phyloP scores from a whole-genome alignment of 2,329 filamentous ascomycete genomes.

The Ilyonectria robusta region DNA sequence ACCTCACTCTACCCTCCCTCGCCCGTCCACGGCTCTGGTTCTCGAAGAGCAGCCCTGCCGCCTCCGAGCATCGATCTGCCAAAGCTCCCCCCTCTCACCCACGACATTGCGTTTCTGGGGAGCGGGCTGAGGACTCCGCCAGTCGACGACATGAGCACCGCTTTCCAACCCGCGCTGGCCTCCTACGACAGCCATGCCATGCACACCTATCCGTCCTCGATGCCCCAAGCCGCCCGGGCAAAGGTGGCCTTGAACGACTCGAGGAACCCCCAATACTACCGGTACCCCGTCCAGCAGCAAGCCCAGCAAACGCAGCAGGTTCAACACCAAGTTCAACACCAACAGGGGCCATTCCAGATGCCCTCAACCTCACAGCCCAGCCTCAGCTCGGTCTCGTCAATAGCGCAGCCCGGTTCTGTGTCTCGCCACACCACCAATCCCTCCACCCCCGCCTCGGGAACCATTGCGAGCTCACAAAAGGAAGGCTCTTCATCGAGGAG shows the following conservation, averaged over 20 bases:
- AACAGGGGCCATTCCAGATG: constrained; percentile 29
- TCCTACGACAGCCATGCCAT: constrained; percentile 63
- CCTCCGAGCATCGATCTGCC: constrained; percentile 38
- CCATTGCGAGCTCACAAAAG: constrained; percentile 44
- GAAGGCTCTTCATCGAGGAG: constrained; percentile 53
- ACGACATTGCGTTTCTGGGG: constrained; percentile 39
- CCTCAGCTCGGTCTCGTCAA: constrained; percentile 38
- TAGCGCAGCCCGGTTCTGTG: constrained; percentile 32
- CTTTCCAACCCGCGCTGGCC: constrained; percentile 64
- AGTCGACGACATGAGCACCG: constrained; percentile 66
- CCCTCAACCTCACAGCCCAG: constrained; percentile 32
- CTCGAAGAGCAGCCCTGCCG: constrained; percentile 37
- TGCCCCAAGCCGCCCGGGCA: constrained; percentile 53
- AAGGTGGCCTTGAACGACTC: constrained; percentile 53
- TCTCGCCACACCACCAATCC: constrained; percentile 53
- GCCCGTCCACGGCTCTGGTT: constrained; percentile 38
- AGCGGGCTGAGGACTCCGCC: constrained; percentile 66
- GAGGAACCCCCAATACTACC: constrained; percentile 50
- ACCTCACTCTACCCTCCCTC: constrained; percentile 43
- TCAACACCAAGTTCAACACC: constrained; percentile 29
- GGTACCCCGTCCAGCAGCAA: constrained; percentile 48
- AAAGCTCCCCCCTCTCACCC: constrained; percentile 41
- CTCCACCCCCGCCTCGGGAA: constrained; percentile 55
- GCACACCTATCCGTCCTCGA: constrained; percentile 55
- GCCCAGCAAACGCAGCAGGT: constrained; percentile 34